Evolutionary conservation across 208 protist genomes (phyloP).

Genomic region (Leishmania mexicana): DNA sequence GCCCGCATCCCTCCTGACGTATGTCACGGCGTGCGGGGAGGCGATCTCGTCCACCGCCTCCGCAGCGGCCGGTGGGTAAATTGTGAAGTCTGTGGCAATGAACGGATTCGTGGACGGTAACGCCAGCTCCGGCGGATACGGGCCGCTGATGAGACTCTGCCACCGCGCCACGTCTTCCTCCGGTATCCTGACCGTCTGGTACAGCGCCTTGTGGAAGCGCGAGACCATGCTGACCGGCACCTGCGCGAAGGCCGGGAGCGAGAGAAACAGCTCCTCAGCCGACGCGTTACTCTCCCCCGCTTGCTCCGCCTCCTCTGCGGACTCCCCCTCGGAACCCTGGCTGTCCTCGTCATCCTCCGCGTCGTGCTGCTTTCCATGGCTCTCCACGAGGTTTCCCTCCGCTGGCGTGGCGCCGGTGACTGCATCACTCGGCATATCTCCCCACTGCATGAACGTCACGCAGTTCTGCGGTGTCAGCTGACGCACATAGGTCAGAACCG

Average conservation of each 20-base stretch:
- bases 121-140: conserved; percentile 31
- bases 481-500: conserved; percentile 35
- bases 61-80: conserved; percentile 27
- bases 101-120: conserved; percentile 67
- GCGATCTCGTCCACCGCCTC: conserved; percentile 20
- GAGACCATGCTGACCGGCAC: conserved; percentile 30
- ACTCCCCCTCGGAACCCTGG: neutral
- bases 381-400: neutral
- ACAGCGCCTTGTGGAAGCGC: conserved; percentile 47
- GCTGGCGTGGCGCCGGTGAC: neutral
- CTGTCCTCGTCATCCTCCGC: conserved; percentile 9
- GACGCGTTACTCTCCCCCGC: conserved; percentile 1
- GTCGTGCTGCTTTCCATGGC: neutral
- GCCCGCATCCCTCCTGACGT: conserved; percentile 43
- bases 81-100: conserved; percentile 71
- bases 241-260: conserved; percentile 61
- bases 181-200: conserved; percentile 36
- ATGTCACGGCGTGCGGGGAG: conserved; percentile 49
- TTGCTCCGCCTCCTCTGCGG: conserved; percentile 1
- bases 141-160: conserved; percentile 24
- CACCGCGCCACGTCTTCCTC: conserved; percentile 46
- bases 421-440: conserved; percentile 46
- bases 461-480: conserved; percentile 66
- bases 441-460: conserved; percentile 56
- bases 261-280: conserved; percentile 39